These are phyloP conservation scores for Tricholoma sp. DNA, from an alignment of 768 basidiomycete genomes.

Conservation along the genomic window DNA sequence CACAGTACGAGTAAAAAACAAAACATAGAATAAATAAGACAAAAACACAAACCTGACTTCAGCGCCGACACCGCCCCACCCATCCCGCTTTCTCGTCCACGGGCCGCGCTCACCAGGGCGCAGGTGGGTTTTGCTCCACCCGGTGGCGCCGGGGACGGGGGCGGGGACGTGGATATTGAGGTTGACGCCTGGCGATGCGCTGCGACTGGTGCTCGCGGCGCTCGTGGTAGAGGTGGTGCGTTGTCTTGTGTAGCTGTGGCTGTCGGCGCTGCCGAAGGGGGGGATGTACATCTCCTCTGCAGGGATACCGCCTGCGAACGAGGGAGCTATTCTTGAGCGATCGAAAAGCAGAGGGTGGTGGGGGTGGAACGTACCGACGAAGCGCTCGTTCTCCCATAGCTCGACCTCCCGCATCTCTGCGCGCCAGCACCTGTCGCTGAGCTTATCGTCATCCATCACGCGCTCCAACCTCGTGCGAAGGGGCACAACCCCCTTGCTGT, in stretches of 20 bases:
- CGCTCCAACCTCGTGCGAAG: slow-evolving; percentile 27
- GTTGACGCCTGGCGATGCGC: neutral
- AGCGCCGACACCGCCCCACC: slow-evolving; percentile 58
- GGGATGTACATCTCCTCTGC: neutral
- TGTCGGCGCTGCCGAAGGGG: neutral
- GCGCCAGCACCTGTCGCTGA: slow-evolving; percentile 61
- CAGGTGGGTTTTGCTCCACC: slow-evolving; percentile 43
- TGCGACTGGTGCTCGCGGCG: neutral
- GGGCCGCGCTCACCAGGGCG: slow-evolving; percentile 43
- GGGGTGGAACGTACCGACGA: slow-evolving; percentile 16
- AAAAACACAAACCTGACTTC: slow-evolving; percentile 56
- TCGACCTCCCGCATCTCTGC: slow-evolving; percentile 65
- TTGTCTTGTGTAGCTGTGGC: neutral
- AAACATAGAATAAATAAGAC: neutral
- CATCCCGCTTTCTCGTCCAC: slow-evolving; percentile 73
- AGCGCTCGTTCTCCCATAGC: slow-evolving; percentile 77
- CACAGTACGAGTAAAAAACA: neutral
- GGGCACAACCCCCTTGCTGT: slow-evolving; percentile 1
- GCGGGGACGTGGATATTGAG: neutral
- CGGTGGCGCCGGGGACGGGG: slow-evolving; percentile 12
- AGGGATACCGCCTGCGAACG: neutral
- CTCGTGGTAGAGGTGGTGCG: neutral
- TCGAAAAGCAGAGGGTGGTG: neutral
- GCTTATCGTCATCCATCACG: slow-evolving; percentile 58
- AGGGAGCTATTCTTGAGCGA: neutral